phyloP scores from a whole-genome alignment of 352 stramenopile species.

The Phytophthora pini region DNA sequence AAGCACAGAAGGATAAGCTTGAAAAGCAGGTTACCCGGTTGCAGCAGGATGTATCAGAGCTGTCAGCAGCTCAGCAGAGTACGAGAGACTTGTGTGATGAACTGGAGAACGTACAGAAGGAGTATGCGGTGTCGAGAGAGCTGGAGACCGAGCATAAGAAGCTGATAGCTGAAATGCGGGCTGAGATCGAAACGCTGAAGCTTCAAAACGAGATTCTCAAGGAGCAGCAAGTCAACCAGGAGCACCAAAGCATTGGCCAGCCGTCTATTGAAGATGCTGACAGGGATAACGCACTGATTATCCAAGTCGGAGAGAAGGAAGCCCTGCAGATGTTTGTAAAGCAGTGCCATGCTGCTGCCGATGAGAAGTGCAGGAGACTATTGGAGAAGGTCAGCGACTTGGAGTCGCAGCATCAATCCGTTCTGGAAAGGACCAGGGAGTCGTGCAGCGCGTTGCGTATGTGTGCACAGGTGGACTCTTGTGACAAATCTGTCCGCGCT shows the following conservation, averaged over 20 bases:
- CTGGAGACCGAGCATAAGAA: slow-evolving; percentile 14
- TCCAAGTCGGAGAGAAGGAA: slow-evolving; percentile 51
- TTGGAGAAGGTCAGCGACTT: slow-evolving; percentile 38
- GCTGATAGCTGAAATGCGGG: slow-evolving; percentile 19
- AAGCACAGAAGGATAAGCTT: slow-evolving; percentile 21
- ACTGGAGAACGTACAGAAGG: slow-evolving; percentile 25
- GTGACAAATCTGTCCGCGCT: slow-evolving; percentile 38
- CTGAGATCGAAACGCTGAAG: slow-evolving; percentile 28
- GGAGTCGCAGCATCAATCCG: slow-evolving; percentile 32
- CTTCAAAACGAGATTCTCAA: slow-evolving; percentile 35
- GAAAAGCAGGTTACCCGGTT: slow-evolving; percentile 35
- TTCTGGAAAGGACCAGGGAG: slow-evolving; percentile 38
- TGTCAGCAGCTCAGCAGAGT: slow-evolving; percentile 19
- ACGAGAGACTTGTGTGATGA: slow-evolving; percentile 25
- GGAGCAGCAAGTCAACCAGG: slow-evolving; percentile 6
- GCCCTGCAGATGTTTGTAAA: slow-evolving; percentile 55
- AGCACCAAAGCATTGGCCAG: slow-evolving; percentile 26
- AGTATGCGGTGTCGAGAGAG: slow-evolving; percentile 33
- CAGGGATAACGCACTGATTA: slow-evolving; percentile 12
- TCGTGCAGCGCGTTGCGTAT: slow-evolving; percentile 37
- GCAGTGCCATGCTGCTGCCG: slow-evolving; percentile 50
- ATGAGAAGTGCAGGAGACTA: slow-evolving; percentile 56
- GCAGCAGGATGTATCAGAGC: slow-evolving; percentile 25
- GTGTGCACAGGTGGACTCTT: slow-evolving; percentile 41
- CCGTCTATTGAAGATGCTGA: slow-evolving; percentile 10